Base-by-base conservation (phyloP, 2,329 filamentous ascomycete genomes). In the Tolypocladium inflatum region DNA sequence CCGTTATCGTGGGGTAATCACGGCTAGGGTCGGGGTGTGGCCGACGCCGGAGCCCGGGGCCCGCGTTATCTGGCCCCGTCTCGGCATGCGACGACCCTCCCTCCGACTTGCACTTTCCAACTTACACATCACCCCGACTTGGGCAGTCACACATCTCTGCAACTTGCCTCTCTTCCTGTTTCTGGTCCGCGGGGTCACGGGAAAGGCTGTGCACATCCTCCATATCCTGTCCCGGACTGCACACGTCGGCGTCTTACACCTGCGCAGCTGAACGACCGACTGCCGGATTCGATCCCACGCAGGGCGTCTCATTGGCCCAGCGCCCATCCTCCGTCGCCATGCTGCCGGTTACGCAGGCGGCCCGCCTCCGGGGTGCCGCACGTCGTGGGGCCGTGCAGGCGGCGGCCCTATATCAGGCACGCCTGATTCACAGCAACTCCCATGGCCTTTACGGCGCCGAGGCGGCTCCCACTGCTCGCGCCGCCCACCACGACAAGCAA, bases 401-500 rank as follows among this genome's bases (percentile, higher is more conserved):
- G 23, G 54, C 54, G 26, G 7, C n/a, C 10, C n/a, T 55, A 5
- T 37, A 37, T 19, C 54, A 38, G 53, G 55, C 15, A 64, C 63
- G 30, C 55, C 58, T 42, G 52, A 51, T 69, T 42, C 62, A 66
- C 43, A 62, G 55, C 51, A 62, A 52, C 13, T 59, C 63, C 4
- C 62, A 60, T 21, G 58, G 63, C 56, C 48, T 64, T 37, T 61
- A 61, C 41, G 66, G 61, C 54, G 59, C 65, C 8, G 67, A 70
- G 56, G 62, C 63, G n/a, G 62, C 66, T 4, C 64, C 65, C 1
- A 61, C 61, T 53, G 63, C 64, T 38, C 60, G 59, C 11, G 61
- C 63, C 11, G 67, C 69, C 3, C 62, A 61, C 33, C 66, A 64
- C 56, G 62, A 64, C 19, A 66, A 60, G 39, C 60, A 63, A 1